These are phyloP conservation scores for Fusarium nanum DNA, from an alignment of 2,329 filamentous ascomycete species.

Conservation along the genomic window DNA sequence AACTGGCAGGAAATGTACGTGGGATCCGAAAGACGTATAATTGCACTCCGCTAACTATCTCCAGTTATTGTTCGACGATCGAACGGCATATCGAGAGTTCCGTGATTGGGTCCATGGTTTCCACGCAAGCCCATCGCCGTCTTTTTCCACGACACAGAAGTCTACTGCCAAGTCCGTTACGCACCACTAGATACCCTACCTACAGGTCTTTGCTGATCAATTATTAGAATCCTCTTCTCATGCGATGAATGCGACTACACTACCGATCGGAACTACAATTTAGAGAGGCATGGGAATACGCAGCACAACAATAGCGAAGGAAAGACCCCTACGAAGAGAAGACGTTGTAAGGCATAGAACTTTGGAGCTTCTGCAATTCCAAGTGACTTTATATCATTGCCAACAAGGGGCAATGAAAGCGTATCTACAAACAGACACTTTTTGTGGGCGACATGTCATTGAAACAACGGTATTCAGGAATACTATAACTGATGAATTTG, in stretches of 20 bases:
- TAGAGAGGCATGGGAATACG: not conserved
- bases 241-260: not conserved
- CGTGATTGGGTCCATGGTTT: slow-evolving; percentile 4
- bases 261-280: not conserved
- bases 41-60: not conserved
- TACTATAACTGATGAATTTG: not conserved
- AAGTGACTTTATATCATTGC: not conserved
- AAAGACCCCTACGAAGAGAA: rapidly evolving
- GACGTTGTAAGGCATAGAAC: not conserved
- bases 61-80: slow-evolving; percentile 1
- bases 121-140: not conserved
- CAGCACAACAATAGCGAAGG: not conserved
- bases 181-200: rapidly evolving
- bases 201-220: not conserved
- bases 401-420: not conserved
- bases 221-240: not conserved
- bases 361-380: not conserved
- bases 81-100: not conserved
- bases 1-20: slow-evolving; percentile 9
- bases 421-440: not conserved
- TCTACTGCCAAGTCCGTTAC: not conserved
- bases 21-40: too few relatives aligned
- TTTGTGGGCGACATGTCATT: too few relatives aligned
- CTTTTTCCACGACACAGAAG: rapidly evolving
- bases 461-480: not conserved